Evolutionary conservation across 2,329 filamentous ascomycete species (phyloP).

Genomic region (Claviceps arundinis): DNA sequence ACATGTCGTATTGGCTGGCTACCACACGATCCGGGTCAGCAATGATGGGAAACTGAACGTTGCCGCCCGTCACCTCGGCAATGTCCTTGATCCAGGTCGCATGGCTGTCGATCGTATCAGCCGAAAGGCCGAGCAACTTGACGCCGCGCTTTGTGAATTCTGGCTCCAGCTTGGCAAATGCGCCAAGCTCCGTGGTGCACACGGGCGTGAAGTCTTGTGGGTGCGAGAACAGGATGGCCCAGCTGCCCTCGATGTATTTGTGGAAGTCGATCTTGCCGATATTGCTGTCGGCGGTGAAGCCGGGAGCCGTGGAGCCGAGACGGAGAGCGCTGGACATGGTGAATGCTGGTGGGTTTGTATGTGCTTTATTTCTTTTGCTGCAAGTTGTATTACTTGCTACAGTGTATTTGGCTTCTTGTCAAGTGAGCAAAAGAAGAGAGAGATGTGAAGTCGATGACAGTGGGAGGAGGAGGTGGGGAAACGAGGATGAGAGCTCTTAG

Average conservation of each 20-base stretch:
- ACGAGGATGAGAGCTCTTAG: background rate
- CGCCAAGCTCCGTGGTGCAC: conserved; percentile 89
- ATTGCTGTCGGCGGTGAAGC: conserved; percentile 75
- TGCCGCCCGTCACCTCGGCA: conserved; percentile 59
- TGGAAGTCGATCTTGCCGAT: conserved; percentile 70
- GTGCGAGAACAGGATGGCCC: conserved; percentile 76
- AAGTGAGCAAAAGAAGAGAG: background rate
- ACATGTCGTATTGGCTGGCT: conserved; percentile 68
- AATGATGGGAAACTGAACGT: conserved; percentile 66
- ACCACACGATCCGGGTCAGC: conserved; percentile 68
- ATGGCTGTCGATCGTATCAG: conserved; percentile 76
- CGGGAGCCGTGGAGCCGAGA: conserved; percentile 56
- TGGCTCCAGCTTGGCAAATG: conserved; percentile 76
- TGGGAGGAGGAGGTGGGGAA: background rate
- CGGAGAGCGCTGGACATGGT: conserved; percentile 35
- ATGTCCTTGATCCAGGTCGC: conserved; percentile 86
- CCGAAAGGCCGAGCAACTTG: conserved; percentile 82
- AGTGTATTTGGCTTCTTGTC: background rate
- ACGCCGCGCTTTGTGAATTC: conserved; percentile 79
- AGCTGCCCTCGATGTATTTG: conserved; percentile 65
- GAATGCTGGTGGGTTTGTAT: conserved; percentile 11
- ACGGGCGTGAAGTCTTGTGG: conserved; percentile 88
- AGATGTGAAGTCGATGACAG: background rate
- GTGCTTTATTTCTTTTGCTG: background rate
- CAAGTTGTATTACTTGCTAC: too few species aligned